A percentile compares a stretch with the other conserved stretches of the same genome.
Conservation (phyloP, 805 yeast species). For the Pichia cabralensis region DNA sequence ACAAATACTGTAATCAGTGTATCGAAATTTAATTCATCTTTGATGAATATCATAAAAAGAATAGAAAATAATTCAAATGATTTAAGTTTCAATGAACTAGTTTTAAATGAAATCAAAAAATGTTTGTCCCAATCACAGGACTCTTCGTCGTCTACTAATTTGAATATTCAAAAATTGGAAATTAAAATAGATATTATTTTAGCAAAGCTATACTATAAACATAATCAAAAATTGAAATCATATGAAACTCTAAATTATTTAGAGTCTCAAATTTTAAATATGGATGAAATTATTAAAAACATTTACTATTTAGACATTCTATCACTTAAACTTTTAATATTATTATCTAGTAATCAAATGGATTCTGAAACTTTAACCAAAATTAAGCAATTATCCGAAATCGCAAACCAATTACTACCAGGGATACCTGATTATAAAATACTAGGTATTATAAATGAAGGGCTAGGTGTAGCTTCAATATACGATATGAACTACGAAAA, state of each 20-base stretch:
- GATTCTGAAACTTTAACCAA: no score
- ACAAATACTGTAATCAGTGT: conserved; percentile 11
- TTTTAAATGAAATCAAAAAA: neutral
- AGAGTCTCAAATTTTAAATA: conserved; percentile 28
- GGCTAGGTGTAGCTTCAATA: conserved; percentile 64
- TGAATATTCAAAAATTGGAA: conserved; percentile 38
- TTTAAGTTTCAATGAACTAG: conserved; percentile 13
- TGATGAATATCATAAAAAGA: conserved; percentile 22
- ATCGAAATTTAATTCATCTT: conserved; percentile 22
- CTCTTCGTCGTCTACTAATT: no score
- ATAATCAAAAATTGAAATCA: no score
- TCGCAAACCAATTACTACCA: conserved; percentile 38
- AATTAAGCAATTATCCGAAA: conserved; percentile 39
- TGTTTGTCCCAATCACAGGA: neutral
- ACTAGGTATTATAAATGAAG: conserved; percentile 65
- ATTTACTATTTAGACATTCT: conserved; percentile 52
- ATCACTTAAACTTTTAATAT: no score
- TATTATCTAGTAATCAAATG: no score
- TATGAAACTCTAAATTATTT: conserved; percentile 26
- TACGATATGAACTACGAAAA: conserved; percentile 45
- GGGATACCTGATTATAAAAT: conserved; percentile 71
- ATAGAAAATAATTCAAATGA: conserved; percentile 17
- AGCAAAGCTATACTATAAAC: no score
- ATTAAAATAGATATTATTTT: conserved; percentile 38
- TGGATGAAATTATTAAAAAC: conserved; percentile 36